Base-by-base conservation (phyloP, 371 early-diverging fungal genomes). In the Apophysomyces elegans region DNA sequence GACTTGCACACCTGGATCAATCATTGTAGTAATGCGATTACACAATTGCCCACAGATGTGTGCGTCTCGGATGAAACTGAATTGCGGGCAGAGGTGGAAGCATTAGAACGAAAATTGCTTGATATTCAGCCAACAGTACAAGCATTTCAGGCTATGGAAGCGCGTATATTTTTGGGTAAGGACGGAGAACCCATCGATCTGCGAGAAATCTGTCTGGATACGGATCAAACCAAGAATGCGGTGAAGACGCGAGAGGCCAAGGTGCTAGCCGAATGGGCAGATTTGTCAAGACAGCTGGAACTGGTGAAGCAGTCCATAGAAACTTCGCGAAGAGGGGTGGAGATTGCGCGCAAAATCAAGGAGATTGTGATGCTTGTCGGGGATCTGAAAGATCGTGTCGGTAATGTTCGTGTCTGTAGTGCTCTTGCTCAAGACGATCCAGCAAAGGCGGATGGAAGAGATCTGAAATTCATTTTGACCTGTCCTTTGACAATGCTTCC, bases 261-360 rank as follows among this genome's bases (percentile, higher is more conserved):
- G 7, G 68, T 83, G 5, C 37, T 83, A 50, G 50, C 70, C 7
- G 72, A 73, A 39, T 85, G 84, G 84, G 16, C 67, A 26, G 71
- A 68, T 0, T 63, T 83, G 7, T 71, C 70, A 14, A 61, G 70
- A 13, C 75, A 77, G 26, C 67, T 77, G 26, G 65, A 66, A 1
- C 47, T 65, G 13, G 70, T 72, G 13, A 66, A 69, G 8, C 46
- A 32, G 5, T 60, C 65, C 6, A 39, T 84, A 0, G 73, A 80
- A 36, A 66, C 62, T 0, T 74, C 84, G 0, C 64, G 73, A 12
- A 72, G 72, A 32, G 70, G 63, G 5, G 78, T 76, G 5, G 80
- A 78, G 18, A 76, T 82, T 60, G 78, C 79, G 1, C 72, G 79
- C n/a, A 74, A 78, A 38, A 71, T 80, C 35, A 85, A 85, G 63